Conservation (phyloP, 2,329 filamentous ascomycete genomes). For the Clathrospora elynae region DNA sequence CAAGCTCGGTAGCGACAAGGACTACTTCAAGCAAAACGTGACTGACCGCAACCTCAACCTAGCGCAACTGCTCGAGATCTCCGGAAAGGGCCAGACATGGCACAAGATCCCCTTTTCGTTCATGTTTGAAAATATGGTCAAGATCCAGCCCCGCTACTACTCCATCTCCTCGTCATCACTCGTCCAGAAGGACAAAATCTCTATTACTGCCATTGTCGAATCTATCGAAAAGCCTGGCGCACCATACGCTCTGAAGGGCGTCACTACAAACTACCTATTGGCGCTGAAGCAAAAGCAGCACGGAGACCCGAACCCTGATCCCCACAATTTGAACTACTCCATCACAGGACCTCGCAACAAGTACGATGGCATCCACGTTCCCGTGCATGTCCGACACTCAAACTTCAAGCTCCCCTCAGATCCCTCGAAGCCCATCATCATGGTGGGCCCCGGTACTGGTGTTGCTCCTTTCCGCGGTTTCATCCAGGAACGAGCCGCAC, state of each 20-base stretch:
- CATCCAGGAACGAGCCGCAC: conserved; percentile 87
- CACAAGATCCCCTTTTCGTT: conserved; percentile 87
- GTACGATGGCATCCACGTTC: conserved; percentile 93
- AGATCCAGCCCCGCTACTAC: conserved; percentile 97
- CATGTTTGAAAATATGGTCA: conserved; percentile 89
- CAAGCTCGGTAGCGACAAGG: conserved; percentile 88
- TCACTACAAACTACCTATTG: conserved; percentile 94
- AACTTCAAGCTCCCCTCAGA: conserved; percentile 99
- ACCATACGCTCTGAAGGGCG: conserved; percentile 81
- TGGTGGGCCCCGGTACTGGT: conserved; percentile 95
- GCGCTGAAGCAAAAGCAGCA: conserved; percentile 97
- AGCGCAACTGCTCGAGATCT: conserved; percentile 75
- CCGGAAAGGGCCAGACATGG: conserved; percentile 78
- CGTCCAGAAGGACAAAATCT: conserved; percentile 92
- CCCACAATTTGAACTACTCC: conserved; percentile 83
- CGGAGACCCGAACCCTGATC: conserved; percentile 78
- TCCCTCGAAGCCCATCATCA: conserved; percentile 89
- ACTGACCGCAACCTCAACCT: conserved; percentile 85
- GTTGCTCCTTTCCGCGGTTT: conserved; percentile 96
- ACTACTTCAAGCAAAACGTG: conserved; percentile 90
- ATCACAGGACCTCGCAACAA: conserved; percentile 92
- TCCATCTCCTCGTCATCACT: conserved; percentile 97
- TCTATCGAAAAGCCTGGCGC: conserved; percentile 77
- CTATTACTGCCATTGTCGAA: conserved; percentile 94
- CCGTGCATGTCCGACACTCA: conserved; percentile 94